Evolutionary conservation across 2,329 filamentous ascomycete species (phyloP).

Genomic region (Sporothrix sp.): DNA sequence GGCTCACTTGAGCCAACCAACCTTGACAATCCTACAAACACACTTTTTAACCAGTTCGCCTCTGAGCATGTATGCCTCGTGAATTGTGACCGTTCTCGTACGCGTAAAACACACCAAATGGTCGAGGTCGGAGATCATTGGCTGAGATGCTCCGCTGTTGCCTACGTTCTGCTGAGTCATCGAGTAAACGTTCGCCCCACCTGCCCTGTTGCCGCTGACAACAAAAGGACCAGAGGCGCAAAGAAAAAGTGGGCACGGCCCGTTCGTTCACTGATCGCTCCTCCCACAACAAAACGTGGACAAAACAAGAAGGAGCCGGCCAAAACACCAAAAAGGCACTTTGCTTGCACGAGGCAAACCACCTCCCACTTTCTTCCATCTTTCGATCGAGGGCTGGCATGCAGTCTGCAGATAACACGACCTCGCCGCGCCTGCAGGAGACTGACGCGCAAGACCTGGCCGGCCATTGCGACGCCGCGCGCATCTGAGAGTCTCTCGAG

Average conservation of each 20-base stretch:
- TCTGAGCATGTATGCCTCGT: slow-evolving; percentile 5
- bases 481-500: too few relatives aligned
- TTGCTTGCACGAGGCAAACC: not conserved
- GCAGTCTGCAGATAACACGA: slow-evolving; percentile 3
- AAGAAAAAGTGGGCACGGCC: slow-evolving; percentile 4
- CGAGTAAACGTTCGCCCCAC: not conserved
- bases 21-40: not conserved
- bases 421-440: too few relatives aligned
- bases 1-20: not conserved
- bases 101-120: not conserved
- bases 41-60: not conserved
- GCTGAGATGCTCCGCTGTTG: not conserved
- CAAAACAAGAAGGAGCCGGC: not conserved
- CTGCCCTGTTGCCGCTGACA: slow-evolving; percentile 11
- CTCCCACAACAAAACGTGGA: not conserved
- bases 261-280: slow-evolving; percentile 1
- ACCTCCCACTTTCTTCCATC: not conserved
- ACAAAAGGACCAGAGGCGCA: slow-evolving; percentile 7
- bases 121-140: too few relatives aligned
- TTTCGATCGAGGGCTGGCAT: not conserved
- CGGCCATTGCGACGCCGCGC: too few relatives aligned
- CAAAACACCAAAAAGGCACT: not conserved
- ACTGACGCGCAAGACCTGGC: too few relatives aligned
- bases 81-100: not conserved
- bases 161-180: not conserved